phyloP scores from a whole-genome alignment of 2,329 filamentous ascomycete species.

The Botrytis sinoallii region DNA sequence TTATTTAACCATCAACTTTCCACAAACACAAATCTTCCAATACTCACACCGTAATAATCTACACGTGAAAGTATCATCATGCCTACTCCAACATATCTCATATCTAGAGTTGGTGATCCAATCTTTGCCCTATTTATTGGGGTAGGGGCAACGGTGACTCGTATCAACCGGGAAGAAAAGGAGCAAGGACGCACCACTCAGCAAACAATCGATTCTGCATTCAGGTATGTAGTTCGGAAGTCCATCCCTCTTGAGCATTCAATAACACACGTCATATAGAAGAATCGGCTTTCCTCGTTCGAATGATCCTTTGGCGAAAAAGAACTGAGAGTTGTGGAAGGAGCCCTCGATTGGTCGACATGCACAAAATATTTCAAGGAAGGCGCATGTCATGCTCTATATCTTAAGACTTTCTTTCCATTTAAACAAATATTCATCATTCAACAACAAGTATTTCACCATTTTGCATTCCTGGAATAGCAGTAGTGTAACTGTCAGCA shows the following conservation, averaged over 20 bases:
- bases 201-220: conserved; percentile 36
- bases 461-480: conserved; percentile 5
- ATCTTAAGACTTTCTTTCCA: background rate
- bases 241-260: background rate
- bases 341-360: background rate
- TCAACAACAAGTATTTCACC: conserved; percentile 13
- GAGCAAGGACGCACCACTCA: conserved; percentile 39
- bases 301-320: conserved; percentile 12
- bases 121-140: conserved; percentile 54
- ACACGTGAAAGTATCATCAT: conserved; percentile 24
- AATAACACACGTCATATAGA: conserved; percentile 8
- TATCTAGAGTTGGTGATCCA: conserved; percentile 49
- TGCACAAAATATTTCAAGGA: conserved; percentile 8
- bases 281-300: conserved; percentile 24
- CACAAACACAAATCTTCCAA: background rate
- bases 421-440: background rate
- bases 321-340: conserved; percentile 17
- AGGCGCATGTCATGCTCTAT: conserved; percentile 7
- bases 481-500: conserved; percentile 12
- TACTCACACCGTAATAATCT: background rate
- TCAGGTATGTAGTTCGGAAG: conserved; percentile 30
- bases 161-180: conserved; percentile 53
- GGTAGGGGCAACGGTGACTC: conserved; percentile 48
- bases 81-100: conserved; percentile 35
- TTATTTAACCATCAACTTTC: conserved; percentile 6